Base-by-base conservation (phyloP, 352 stramenopile species). In the Globisporangium okanoganense region DNA sequence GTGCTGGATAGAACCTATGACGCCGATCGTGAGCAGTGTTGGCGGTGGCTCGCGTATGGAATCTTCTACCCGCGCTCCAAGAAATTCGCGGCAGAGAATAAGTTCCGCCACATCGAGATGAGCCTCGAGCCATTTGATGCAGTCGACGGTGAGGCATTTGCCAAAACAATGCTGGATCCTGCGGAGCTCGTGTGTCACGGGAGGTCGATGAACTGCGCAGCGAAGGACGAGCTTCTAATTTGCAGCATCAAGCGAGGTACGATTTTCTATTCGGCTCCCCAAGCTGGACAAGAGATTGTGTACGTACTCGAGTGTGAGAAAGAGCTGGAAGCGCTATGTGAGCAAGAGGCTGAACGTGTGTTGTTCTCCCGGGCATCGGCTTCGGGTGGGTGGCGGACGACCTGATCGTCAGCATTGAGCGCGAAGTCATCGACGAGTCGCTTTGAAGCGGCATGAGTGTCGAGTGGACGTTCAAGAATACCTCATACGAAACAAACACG, bases 51-150 rank as follows among this genome's bases (percentile, higher is more conserved):
- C n/a, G n/a, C n/a, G 56, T 54, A 54, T 43, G 43, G 41, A 16
- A 16, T 62, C 33, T 62, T 62, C 41, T 63, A 57, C 36, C 57
- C 33, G 5, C 31, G 25, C 8, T 63, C 45, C 3, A 56, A 33
- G n/a, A 48, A n/a, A 44, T 22, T 62, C 22, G 25, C 41, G 8
- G 18, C 22, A 2, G 18, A 16, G 2, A 41, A 44, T 31, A 58
- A 25, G 51, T 31, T 58, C 36, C 20, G 16, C 29, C 31, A 58
- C 22, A 47, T 58, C 31, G 35, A 8, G 5, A 24, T 58, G 3
- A 31, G 25, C 12, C 12, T 24, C 1, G 31, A 29, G 2, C 14
- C 13, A 4, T 18, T 47, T 10, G 45, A 44, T 5, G 13, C 25
- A 20, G 3, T 8, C 8, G 40, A 31, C 18, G 6, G 29, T 12